These are phyloP conservation scores for Cyberlindnera suaveolens DNA, from an alignment of 805 yeast genomes.

Conservation along the genomic window DNA sequence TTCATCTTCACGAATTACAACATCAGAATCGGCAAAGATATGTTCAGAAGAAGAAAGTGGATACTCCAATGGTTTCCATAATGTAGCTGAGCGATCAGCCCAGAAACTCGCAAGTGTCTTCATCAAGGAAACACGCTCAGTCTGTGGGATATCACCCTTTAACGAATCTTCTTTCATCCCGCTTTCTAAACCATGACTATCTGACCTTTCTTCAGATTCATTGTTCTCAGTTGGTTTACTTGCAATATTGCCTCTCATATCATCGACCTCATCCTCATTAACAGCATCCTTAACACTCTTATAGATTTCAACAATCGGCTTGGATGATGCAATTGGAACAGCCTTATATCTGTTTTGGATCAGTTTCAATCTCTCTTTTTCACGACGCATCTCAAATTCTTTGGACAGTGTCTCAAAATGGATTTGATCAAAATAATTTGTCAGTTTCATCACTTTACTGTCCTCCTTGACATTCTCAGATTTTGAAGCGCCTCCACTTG, in stretches of 20 bases:
- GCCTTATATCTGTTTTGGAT: slow-evolving; percentile 58
- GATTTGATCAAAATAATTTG: slow-evolving; percentile 63
- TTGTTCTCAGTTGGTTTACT: slow-evolving; percentile 14
- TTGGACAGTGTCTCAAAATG: slow-evolving; percentile 75
- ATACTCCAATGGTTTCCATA: slow-evolving; percentile 89
- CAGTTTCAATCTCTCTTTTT: slow-evolving; percentile 61
- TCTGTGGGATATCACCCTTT: slow-evolving; percentile 29
- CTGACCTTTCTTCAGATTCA: slow-evolving; percentile 11
- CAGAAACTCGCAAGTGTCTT: slow-evolving; percentile 85
- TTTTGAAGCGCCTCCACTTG: slow-evolving; percentile 3
- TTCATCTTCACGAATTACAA: slow-evolving; percentile 91
- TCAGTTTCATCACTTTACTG: slow-evolving; percentile 55
- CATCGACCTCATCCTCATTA: slow-evolving; percentile 40
- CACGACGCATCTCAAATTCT: slow-evolving; percentile 86
- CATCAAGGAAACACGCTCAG: slow-evolving; percentile 73
- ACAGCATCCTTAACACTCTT: slow-evolving; percentile 87
- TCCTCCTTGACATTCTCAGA: slow-evolving; percentile 19
- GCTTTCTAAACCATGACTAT: slow-evolving; percentile 11
- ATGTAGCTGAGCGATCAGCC: slow-evolving; percentile 94
- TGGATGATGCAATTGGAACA: slow-evolving; percentile 62
- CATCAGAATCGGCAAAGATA: slow-evolving; percentile 88
- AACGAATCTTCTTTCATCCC: slow-evolving; percentile 12
- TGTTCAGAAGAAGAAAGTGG: slow-evolving; percentile 80
- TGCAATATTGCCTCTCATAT: background rate
- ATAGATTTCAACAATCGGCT: slow-evolving; percentile 87